A percentile compares a stretch with the other conserved stretches of the same genome.
phyloP scores from a whole-genome alignment of 2,329 filamentous ascomycete species.

The Claviceps sorghi region DNA sequence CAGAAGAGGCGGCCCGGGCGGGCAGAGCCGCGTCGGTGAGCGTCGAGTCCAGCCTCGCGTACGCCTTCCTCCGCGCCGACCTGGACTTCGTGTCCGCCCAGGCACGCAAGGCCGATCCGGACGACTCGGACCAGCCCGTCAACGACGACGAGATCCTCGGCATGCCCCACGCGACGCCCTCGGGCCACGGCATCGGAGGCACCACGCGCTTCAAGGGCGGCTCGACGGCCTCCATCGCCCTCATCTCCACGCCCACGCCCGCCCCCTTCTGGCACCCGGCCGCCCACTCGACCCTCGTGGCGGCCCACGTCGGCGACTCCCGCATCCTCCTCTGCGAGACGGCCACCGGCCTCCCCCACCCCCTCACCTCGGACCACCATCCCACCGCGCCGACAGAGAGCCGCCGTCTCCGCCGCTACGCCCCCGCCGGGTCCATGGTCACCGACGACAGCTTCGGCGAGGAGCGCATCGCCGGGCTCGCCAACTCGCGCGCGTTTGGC shows the following conservation, averaged over 20 bases:
- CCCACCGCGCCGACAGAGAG: conserved; percentile 77
- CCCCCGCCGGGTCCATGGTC: conserved; percentile 60
- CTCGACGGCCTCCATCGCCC: conserved; percentile 75
- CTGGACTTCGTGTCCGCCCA: conserved; percentile 88
- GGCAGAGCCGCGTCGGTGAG: conserved; percentile 31
- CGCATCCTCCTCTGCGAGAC: conserved; percentile 83
- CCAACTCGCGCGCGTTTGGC: conserved; percentile 88
- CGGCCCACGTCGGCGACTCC: conserved; percentile 88
- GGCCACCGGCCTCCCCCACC: conserved; percentile 60
- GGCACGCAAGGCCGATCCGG: conserved; percentile 61
- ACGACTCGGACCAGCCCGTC: conserved; percentile 64
- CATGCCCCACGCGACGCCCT: conserved; percentile 36
- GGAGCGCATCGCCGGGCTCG: conserved; percentile 82
- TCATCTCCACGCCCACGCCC: conserved; percentile 84
- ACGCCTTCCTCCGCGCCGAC: conserved; percentile 87
- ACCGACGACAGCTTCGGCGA: conserved; percentile 89
- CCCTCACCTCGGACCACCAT: conserved; percentile 83
- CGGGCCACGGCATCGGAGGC: conserved; percentile 54
- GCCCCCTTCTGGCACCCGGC: conserved; percentile 92
- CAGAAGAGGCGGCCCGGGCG: conserved; percentile 13
- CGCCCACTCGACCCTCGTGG: conserved; percentile 67
- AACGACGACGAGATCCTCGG: conserved; percentile 78
- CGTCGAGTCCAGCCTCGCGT: conserved; percentile 68
- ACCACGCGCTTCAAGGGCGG: conserved; percentile 75
- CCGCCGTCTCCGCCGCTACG: conserved; percentile 69